These are phyloP conservation scores for Chrysochromulina parva DNA, from an alignment of 78 protist species.

Conservation along the genomic window DNA sequence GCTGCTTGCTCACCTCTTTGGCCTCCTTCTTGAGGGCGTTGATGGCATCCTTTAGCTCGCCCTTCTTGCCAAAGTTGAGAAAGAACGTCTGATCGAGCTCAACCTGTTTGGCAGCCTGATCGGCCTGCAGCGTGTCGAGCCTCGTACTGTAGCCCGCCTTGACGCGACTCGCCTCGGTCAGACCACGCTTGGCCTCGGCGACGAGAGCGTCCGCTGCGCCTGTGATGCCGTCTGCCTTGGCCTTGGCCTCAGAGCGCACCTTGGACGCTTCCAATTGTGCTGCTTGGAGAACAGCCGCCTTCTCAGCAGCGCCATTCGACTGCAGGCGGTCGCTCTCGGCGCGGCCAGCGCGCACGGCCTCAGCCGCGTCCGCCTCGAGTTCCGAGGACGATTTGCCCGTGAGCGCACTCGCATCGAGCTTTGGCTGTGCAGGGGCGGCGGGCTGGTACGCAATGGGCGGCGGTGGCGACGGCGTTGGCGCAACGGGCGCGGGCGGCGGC, in stretches of 20 bases:
- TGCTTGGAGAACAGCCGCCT: neutral
- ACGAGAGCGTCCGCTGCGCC: neutral
- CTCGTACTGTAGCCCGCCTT: neutral
- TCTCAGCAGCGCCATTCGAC: neutral
- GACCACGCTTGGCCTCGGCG: neutral
- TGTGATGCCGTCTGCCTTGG: neutral
- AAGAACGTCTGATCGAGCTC: neutral
- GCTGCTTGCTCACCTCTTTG: too few relatives aligned
- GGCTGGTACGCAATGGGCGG: neutral
- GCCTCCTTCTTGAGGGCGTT: neutral
- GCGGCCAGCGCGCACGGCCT: too few relatives aligned
- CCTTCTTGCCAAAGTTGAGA: neutral
- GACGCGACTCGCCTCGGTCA: neutral
- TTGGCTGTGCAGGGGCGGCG: neutral
- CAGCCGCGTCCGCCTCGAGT: too few relatives aligned
- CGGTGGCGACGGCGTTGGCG: neutral
- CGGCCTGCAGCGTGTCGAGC: neutral
- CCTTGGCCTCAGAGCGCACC: neutral
- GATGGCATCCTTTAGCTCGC: neutral
- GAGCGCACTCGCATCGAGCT: neutral
- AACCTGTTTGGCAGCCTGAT: too few relatives aligned
- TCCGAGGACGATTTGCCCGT: neutral
- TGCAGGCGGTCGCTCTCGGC: neutral
- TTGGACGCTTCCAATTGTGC: neutral
- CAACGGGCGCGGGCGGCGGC: neutral